Conservation (phyloP, 2,329 filamentous ascomycete genomes). For the Calonectria pauciramosa region DNA sequence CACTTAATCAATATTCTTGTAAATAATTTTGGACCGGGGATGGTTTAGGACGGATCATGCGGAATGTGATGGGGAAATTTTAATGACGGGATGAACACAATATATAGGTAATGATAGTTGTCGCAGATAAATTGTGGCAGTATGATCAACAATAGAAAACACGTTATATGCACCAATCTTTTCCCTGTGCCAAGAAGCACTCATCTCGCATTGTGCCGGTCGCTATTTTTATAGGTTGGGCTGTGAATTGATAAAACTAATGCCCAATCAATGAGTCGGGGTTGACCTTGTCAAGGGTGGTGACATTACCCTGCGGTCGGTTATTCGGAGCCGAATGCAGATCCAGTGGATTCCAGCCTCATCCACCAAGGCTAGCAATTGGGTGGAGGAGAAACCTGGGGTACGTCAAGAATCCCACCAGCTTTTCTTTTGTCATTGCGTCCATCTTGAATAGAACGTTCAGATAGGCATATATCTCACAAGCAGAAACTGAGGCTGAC, state of each 20-base stretch:
- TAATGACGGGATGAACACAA: slow-evolving; percentile 3
- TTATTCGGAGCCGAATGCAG: neutral
- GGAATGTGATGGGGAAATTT: neutral
- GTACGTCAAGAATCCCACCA: neutral
- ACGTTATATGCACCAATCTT: neutral
- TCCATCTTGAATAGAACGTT: neutral
- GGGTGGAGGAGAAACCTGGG: neutral
- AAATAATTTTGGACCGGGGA: neutral
- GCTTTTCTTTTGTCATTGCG: neutral
- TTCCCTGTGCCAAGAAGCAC: neutral
- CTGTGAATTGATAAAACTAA: neutral
- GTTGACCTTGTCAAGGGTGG: neutral
- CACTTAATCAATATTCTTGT: neutral
- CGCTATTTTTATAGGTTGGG: neutral
- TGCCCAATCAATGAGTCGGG: neutral
- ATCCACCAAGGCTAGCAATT: neutral
- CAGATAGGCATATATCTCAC: neutral
- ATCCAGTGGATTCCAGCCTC: neutral
- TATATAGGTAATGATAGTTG: neutral
- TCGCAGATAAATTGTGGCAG: neutral
- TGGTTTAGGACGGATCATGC: neutral
- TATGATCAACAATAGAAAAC: neutral
- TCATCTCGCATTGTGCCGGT: neutral
- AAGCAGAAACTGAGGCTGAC: neutral
- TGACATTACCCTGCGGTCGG: neutral